Percentiles rank a stretch among this genome's conserved stretches.
Evolutionary conservation across 441 rosid genomes (phyloP).

Genomic region (Brassica balearica): DNA sequence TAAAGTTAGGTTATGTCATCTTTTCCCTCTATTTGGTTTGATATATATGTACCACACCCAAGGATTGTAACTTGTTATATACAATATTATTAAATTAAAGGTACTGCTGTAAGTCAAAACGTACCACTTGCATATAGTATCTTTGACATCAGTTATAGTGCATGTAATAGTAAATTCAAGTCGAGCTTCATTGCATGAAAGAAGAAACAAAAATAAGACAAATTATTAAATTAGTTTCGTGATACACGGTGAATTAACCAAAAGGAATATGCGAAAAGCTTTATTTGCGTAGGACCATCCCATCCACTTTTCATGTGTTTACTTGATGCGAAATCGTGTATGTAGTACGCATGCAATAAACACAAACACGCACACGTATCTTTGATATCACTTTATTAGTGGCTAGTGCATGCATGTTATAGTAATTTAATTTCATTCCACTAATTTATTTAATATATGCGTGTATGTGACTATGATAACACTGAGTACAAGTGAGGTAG

Average conservation of each 20-base stretch:
- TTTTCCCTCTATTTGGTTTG: conserved; percentile 33
- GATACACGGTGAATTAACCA: conserved; percentile 20
- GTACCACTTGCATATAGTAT: conserved; percentile 19
- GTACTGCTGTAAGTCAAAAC: conserved; percentile 38
- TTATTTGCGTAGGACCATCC: conserved; percentile 30
- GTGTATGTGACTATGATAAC: conserved; percentile 9
- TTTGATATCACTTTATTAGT: conserved; percentile 1
- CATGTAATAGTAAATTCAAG: conserved; percentile 20
- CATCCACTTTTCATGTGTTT: conserved; percentile 27
- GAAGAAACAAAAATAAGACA: neutral
- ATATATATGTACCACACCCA: conserved; percentile 5
- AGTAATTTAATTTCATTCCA: conserved; percentile 5
- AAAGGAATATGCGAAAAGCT: conserved; percentile 26
- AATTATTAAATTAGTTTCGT: neutral
- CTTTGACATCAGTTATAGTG: conserved; percentile 27
- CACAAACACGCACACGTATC: neutral
- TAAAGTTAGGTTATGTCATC: conserved; percentile 44
- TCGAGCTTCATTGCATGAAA: neutral
- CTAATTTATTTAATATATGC: neutral
- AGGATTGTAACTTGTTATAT: conserved; percentile 23
- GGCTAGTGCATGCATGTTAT: conserved; percentile 20
- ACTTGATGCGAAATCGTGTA: conserved; percentile 20
- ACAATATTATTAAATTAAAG: conserved; percentile 15
- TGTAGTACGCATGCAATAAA: conserved; percentile 15
- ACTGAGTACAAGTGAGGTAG: neutral